These are phyloP conservation scores for Hibiscus syriacus DNA, from an alignment of 345 rosid species.

Conservation along the genomic window DNA sequence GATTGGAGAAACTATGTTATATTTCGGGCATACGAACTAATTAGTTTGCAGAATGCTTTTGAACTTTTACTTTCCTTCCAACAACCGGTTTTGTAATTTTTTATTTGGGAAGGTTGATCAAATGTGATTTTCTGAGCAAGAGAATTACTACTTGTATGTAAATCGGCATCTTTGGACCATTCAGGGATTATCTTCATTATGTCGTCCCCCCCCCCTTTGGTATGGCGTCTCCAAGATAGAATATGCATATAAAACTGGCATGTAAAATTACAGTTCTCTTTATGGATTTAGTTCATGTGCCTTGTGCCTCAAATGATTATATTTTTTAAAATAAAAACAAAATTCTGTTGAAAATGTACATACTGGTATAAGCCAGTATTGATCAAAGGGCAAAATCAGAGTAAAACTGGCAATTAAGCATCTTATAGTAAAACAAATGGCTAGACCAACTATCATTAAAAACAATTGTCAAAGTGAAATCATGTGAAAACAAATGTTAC, in stretches of 20 bases:
- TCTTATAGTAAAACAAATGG: too few relatives aligned
- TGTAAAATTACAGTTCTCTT: neutral
- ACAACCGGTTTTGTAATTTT: neutral
- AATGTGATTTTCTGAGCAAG: neutral
- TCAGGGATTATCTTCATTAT: neutral
- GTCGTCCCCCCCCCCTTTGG: neutral
- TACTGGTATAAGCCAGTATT: too few relatives aligned
- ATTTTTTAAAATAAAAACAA: too few relatives aligned
- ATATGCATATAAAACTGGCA: neutral
- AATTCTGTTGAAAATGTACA: too few relatives aligned
- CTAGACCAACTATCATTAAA: too few relatives aligned
- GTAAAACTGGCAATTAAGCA: too few relatives aligned
- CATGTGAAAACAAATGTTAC: too few relatives aligned
- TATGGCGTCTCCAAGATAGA: neutral
- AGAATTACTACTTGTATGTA: neutral
- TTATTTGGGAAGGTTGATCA: neutral
- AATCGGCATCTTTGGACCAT: neutral
- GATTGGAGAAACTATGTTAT: conserved; percentile 50
- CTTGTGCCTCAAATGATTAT: neutral
- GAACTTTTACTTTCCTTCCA: neutral
- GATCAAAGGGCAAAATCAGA: too few relatives aligned
- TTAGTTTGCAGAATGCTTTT: neutral
- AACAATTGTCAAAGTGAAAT: too few relatives aligned
- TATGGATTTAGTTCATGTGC: neutral
- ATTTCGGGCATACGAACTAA: neutral